Conservation (phyloP, 1,284 basidiomycete genomes). For the Cerrena zonata region DNA sequence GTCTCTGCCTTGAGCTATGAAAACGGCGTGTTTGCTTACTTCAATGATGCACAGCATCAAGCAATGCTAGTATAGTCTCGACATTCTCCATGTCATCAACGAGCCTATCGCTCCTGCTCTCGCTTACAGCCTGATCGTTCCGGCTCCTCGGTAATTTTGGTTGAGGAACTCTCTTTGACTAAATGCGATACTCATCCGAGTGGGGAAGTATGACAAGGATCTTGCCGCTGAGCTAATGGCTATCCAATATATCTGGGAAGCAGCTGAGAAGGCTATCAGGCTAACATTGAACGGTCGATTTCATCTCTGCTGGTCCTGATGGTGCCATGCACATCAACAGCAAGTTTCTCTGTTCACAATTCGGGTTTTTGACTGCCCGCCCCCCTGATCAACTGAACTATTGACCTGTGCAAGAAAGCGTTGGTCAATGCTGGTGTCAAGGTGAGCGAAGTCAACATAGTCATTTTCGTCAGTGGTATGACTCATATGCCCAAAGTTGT, state of each 20-base stretch:
- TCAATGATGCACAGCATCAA: slow-evolving; percentile 98
- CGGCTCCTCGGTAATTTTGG: slow-evolving; percentile 86
- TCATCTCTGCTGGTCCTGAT: slow-evolving; percentile 91
- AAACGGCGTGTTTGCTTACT: slow-evolving; percentile 60
- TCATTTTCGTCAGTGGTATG: slow-evolving; percentile 98
- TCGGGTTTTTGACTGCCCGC: slow-evolving; percentile 84
- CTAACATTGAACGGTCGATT: slow-evolving; percentile 98
- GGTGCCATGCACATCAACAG: slow-evolving; percentile 97
- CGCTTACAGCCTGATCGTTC: slow-evolving; percentile 85
- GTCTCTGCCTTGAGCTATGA: slow-evolving; percentile 6
- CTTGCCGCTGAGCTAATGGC: slow-evolving; percentile 88
- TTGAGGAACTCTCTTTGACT: slow-evolving; percentile 97
- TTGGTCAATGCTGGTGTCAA: slow-evolving; percentile 88
- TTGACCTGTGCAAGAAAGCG: slow-evolving; percentile 98
- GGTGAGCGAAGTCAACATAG: slow-evolving; percentile 87
- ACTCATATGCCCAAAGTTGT: slow-evolving; percentile 93
- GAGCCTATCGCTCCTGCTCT: slow-evolving; percentile 97
- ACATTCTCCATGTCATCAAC: slow-evolving; percentile 97
- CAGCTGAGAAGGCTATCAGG: slow-evolving; percentile 98
- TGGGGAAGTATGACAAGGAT: slow-evolving; percentile 85
- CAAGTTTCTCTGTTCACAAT: slow-evolving; percentile 83
- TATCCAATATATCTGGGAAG: slow-evolving; percentile 98
- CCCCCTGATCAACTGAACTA: slow-evolving; percentile 80
- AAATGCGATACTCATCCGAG: slow-evolving; percentile 98
- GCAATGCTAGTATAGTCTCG: slow-evolving; percentile 94